Conservation (phyloP, 768 basidiomycete species). For the Boletus pseudo-olivaceus region DNA sequence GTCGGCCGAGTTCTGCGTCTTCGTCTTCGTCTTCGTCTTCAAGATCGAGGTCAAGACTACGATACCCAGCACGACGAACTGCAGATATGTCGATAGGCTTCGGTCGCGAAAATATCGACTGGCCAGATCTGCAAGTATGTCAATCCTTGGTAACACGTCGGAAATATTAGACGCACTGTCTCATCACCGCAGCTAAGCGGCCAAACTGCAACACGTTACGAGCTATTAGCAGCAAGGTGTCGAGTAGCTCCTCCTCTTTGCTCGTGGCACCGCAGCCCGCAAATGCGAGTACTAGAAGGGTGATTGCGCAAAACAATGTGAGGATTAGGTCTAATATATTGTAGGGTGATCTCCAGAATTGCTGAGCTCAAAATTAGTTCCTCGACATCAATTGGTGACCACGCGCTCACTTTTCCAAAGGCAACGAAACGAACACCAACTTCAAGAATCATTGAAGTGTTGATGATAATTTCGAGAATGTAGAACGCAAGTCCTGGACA, state of each 20-base stretch:
- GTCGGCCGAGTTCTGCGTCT: slow-evolving; percentile 51
- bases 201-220: slow-evolving; percentile 93
- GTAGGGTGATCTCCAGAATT: slow-evolving; percentile 96
- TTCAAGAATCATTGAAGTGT: slow-evolving; percentile 90
- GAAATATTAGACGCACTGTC: slow-evolving; percentile 62
- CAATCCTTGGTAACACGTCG: slow-evolving; percentile 2
- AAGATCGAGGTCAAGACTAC: slow-evolving; percentile 65
- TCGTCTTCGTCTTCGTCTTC: slow-evolving; percentile 56
- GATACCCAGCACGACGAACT: slow-evolving; percentile 61
- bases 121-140: slow-evolving; percentile 60
- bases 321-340: slow-evolving; percentile 87
- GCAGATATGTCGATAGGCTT: slow-evolving; percentile 82
- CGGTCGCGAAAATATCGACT: slow-evolving; percentile 83
- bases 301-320: slow-evolving; percentile 86
- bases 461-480: slow-evolving; percentile 84
- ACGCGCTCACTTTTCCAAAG: slow-evolving; percentile 73
- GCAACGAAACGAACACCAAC: slow-evolving; percentile 90
- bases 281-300: slow-evolving; percentile 83
- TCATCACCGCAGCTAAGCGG: slow-evolving; percentile 86
- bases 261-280: slow-evolving; percentile 79
- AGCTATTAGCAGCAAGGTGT: slow-evolving; percentile 87
- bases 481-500: slow-evolving; percentile 90
- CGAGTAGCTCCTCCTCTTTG: slow-evolving; percentile 92
- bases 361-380: slow-evolving; percentile 42
- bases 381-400: neutral